Evolutionary conservation across 768 basidiomycete species (phyloP), one percentile per base, ranked within the genome.

Genomic region (Calvatia gigantea): DNA sequence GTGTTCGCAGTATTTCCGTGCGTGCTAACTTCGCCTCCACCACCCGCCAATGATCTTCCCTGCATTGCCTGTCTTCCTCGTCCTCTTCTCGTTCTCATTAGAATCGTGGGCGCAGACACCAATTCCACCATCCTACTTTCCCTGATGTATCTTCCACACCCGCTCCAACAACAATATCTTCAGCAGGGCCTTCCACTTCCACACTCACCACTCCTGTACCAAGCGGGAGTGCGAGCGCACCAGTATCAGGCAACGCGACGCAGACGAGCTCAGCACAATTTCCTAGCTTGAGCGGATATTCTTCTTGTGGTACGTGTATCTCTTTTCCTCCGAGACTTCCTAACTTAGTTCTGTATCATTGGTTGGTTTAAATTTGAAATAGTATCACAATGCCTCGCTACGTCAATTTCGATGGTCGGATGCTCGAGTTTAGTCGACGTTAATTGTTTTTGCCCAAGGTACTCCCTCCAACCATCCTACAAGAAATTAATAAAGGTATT

Each of bases 361-460:
- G n/a, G 37, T 49, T 35, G 44, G 44, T 4, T 39, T 27, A 27
- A 38, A 9, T n/a, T 32, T 33, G n/a, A 12, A 46, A 29, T 49
- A 82, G 82, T 82, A 9, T 70, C 71, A 29, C 65, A 70, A 37
- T 83, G 82, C 59, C 65, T 82, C 2, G 69, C 68, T 6, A 54
- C 67, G 1, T 72, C 76, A 1, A 70, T 74, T 6, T 64, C 72
- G 2, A 56, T 61, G 2, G 71, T 72, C 0, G 75, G 73, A 37
- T 83, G 81, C 64, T 58, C 67, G 4, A 78, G 75, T 54, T 59
- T 82, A 25, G 67, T 71, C 11, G 75, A 76, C 5, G 76, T 82
- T 29, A 70, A 76, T 52, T 83, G 82, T 60, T 83, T 74, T 61
- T 82, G 82, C 56, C 43, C 62, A 19, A 73, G 66, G 73, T 73